Evolutionary conservation across 1,139 yeast genomes (phyloP).

Genomic region (Hanseniaspora uvarum): DNA sequence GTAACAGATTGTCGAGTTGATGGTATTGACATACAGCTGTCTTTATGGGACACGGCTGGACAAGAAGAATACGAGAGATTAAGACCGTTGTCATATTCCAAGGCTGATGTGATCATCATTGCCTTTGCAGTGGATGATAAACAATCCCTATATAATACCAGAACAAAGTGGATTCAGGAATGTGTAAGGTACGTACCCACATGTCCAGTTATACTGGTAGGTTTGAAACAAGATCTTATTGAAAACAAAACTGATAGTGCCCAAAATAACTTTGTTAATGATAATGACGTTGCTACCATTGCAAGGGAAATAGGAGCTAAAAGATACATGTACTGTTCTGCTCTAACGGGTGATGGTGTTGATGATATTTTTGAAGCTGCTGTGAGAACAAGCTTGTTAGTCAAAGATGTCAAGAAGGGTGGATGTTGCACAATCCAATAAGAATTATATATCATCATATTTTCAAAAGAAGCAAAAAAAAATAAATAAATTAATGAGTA

Average conservation of each 20-base stretch:
- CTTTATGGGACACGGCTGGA: constrained; percentile 95
- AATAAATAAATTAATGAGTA: neutral
- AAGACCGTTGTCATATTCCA: constrained; percentile 64
- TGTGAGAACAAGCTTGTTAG: constrained; percentile 53
- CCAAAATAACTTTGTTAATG: constrained; percentile 41
- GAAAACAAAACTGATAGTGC: constrained; percentile 30
- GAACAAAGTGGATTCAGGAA: constrained; percentile 63
- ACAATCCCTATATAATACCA: constrained; percentile 59
- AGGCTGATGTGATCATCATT: constrained; percentile 60
- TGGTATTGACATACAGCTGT: constrained; percentile 79
- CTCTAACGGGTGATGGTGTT: constrained; percentile 71
- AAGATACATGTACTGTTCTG: constrained; percentile 60
- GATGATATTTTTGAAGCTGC: constrained; percentile 73
- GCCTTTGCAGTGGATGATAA: constrained; percentile 64
- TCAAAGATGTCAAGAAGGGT: constrained; percentile 35
- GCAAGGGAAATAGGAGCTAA: constrained; percentile 63
- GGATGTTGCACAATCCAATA: constrained; percentile 37
- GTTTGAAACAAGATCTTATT: constrained; percentile 60
- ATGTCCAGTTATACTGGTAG: constrained; percentile 57
- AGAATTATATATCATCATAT: neutral
- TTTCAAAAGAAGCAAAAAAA: neutral
- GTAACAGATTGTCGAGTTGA: constrained; percentile 89
- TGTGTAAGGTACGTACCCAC: constrained; percentile 57
- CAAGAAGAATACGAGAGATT: constrained; percentile 80
- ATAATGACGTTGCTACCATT: constrained; percentile 46